phyloP scores from a whole-genome alignment of 2,329 filamentous ascomycete species.

The Pyrenophora teres region DNA sequence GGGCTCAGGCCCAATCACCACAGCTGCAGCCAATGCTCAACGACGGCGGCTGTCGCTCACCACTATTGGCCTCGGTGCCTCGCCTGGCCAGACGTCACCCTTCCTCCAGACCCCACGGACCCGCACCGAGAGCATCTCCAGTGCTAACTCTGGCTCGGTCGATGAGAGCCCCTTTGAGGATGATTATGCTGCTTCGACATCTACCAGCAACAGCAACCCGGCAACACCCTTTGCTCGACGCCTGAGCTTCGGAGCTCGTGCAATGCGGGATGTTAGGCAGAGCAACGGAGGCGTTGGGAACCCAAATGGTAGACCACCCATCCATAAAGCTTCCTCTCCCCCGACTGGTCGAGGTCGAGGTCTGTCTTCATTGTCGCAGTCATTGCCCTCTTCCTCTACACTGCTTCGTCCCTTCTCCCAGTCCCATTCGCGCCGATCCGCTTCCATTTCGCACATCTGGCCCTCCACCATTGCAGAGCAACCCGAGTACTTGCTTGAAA shows the following conservation, averaged over 20 bases:
- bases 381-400: conserved; percentile 34
- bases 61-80: conserved; percentile 54
- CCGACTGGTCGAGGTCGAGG: conserved; percentile 62
- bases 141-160: conserved; percentile 53
- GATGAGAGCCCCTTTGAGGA: conserved; percentile 63
- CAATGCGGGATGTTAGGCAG: conserved; percentile 70
- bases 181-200: conserved; percentile 54
- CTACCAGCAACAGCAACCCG: conserved; percentile 64
- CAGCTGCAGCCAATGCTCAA: conserved; percentile 56
- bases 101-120: conserved; percentile 47
- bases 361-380: conserved; percentile 57
- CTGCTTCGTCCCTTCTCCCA: conserved; percentile 30
- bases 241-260: conserved; percentile 87
- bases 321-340: conserved; percentile 56
- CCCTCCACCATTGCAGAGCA: conserved; percentile 39
- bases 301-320: conserved; percentile 65
- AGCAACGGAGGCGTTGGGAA: conserved; percentile 58
- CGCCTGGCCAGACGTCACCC: conserved; percentile 51
- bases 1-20: conserved; percentile 53
- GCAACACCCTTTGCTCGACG: conserved; percentile 79
- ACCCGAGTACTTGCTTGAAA: conserved; percentile 39
- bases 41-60: conserved; percentile 56
- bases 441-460: conserved; percentile 33
- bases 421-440: conserved; percentile 28
- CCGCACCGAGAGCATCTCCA: conserved; percentile 55